Evolutionary conservation across 108 stramenopile genomes (phyloP).

Genomic region (Asterionellopsis glacialis): DNA sequence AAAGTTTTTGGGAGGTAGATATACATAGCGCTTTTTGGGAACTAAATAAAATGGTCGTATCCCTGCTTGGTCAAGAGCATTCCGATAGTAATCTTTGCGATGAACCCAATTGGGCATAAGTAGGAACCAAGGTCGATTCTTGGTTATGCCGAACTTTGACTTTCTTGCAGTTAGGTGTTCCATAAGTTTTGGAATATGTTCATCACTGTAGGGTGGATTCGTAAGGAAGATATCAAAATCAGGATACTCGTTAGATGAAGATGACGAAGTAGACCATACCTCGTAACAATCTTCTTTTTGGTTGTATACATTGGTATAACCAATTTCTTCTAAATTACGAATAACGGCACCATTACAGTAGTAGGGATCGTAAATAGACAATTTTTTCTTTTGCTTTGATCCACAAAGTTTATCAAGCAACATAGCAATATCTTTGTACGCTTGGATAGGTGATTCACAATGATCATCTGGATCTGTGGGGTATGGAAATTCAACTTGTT

Average conservation of each 20-base stretch:
- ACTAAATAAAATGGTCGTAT: conserved; percentile 77
- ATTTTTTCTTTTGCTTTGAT: conserved; percentile 2
- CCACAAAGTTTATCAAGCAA: conserved; percentile 33
- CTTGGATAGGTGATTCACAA: conserved; percentile 89
- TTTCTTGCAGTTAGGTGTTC: conserved; percentile 35
- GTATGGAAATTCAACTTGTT: conserved; percentile 54
- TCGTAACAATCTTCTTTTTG: conserved; percentile 75
- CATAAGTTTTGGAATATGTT: conserved; percentile 88
- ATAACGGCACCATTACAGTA: conserved; percentile 92
- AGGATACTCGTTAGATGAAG: conserved; percentile 43
- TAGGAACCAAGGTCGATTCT: conserved; percentile 51
- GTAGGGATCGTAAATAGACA: conserved; percentile 94
- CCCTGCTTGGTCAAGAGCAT: not conserved
- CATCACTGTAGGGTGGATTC: conserved; percentile 94
- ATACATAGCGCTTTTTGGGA: conserved; percentile 85
- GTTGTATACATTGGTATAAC: conserved; percentile 89
- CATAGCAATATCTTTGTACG: conserved; percentile 85
- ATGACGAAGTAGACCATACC: conserved; percentile 43
- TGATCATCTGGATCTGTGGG: conserved; percentile 88
- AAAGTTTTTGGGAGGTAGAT: conserved; percentile 77
- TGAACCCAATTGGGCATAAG: conserved; percentile 85
- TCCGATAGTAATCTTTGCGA: conserved; percentile 72
- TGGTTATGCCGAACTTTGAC: conserved; percentile 24
- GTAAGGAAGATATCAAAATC: conserved; percentile 85
- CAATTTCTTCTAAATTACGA: conserved; percentile 64